These are phyloP conservation scores for Acorus calamus DNA, from an alignment of 106 monocot genomes.

Conservation along the genomic window DNA sequence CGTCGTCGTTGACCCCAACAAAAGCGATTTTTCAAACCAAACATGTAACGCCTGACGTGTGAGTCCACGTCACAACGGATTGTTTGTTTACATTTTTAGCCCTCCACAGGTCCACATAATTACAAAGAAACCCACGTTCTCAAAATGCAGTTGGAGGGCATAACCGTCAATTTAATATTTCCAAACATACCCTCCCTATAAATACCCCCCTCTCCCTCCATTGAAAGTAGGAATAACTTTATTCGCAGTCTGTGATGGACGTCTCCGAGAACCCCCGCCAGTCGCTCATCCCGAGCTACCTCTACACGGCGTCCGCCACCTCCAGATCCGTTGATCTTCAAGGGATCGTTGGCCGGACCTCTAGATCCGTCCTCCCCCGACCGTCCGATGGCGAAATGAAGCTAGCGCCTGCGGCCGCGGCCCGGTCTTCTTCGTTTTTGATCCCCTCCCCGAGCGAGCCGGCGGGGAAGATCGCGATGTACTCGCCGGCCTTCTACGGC, in stretches of 20 bases:
- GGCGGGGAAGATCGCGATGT: conserved; percentile 45
- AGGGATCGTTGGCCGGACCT: conserved; percentile 1
- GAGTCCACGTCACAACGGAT: too few species aligned
- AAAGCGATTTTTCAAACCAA: too few species aligned
- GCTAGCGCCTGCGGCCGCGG: neutral
- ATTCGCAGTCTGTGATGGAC: conserved; percentile 15
- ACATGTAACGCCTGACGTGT: too few species aligned
- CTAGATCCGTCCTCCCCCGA: neutral
- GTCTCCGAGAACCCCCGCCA: conserved; percentile 19
- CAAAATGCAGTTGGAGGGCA: too few species aligned
- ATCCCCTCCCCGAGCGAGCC: conserved; percentile 42
- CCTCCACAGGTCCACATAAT: too few species aligned
- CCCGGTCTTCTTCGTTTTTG: conserved; percentile 12
- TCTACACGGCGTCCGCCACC: conserved; percentile 36
- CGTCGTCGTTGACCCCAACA: too few species aligned
- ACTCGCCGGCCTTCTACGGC: conserved; percentile 59
- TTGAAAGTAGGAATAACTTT: too few species aligned
- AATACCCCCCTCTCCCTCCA: too few species aligned
- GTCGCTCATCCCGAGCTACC: conserved; percentile 49
- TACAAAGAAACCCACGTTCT: too few species aligned
- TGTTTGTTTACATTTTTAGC: too few species aligned
- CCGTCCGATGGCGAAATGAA: conserved; percentile 1
- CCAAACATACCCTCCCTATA: too few species aligned
- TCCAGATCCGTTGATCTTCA: conserved; percentile 4
- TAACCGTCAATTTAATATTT: too few species aligned